These are phyloP conservation scores for Thozetella sp. DNA, from an alignment of 495 filamentous ascomycete species.

Conservation along the genomic window DNA sequence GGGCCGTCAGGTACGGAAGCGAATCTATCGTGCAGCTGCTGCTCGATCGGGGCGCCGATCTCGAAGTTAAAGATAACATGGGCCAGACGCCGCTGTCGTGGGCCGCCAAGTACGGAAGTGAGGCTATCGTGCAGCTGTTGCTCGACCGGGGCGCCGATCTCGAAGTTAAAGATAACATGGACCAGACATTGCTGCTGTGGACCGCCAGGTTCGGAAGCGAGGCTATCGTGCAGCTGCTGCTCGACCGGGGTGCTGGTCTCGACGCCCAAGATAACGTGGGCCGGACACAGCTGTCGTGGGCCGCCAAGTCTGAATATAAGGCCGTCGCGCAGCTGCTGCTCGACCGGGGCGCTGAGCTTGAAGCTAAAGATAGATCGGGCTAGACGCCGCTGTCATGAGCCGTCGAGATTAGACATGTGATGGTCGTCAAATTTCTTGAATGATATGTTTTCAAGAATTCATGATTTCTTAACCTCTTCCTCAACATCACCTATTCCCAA, in stretches of 20 bases:
- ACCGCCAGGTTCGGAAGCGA: constrained; percentile 20
- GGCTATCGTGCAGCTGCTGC: constrained; percentile 18
- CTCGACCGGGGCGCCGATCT: constrained; percentile 7
- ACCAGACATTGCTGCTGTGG: constrained; percentile 18
- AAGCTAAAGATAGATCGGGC: too few relatives aligned
- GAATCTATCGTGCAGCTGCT: too few relatives aligned
- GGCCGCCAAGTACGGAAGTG: neutral
- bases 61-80: too few relatives aligned
- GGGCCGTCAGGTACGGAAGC: too few relatives aligned
- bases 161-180: constrained; percentile 7
- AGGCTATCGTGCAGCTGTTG: neutral
- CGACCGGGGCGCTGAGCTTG: too few relatives aligned
- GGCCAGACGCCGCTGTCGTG: neutral
- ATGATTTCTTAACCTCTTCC: too few relatives aligned
- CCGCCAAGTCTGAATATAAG: neutral
- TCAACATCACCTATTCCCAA: too few relatives aligned
- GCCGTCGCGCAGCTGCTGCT: neutral
- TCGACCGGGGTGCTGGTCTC: constrained; percentile 13
- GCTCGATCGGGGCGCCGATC: too few relatives aligned
- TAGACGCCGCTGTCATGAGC: too few relatives aligned
- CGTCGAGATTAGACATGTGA: too few relatives aligned
- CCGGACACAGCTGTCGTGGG: neutral
- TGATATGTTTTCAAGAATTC: too few relatives aligned
- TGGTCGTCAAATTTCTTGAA: too few relatives aligned
- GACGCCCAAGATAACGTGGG: neutral